These are phyloP conservation scores for Bisporella sp. DNA, from an alignment of 2,329 filamentous ascomycete genomes.

Conservation along the genomic window DNA sequence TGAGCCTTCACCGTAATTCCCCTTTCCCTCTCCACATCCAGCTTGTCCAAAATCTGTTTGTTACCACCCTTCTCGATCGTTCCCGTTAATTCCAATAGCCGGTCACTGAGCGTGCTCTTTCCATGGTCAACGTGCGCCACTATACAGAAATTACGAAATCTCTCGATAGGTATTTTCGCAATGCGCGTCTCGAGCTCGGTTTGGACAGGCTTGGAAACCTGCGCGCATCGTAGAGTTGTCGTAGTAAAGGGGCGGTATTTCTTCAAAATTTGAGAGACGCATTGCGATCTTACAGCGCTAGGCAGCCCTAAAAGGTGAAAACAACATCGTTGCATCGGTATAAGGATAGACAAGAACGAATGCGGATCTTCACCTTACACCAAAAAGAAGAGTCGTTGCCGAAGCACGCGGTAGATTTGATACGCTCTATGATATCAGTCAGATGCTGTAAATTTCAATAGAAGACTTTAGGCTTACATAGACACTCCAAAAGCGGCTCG, in stretches of 20 bases:
- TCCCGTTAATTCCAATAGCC: constrained; percentile 86
- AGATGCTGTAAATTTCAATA: too few relatives aligned
- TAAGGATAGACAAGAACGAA: constrained; percentile 5
- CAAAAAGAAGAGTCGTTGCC: neutral
- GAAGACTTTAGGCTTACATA: too few relatives aligned
- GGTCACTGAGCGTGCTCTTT: constrained; percentile 91
- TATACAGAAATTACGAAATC: constrained; percentile 94
- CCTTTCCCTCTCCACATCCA: constrained; percentile 91
- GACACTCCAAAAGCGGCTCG: too few relatives aligned
- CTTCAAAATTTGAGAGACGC: constrained; percentile 20
- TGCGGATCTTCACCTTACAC: neutral
- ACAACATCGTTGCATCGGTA: constrained; percentile 29
- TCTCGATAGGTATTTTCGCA: constrained; percentile 66
- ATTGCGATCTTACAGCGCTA: constrained; percentile 24
- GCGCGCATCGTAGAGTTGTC: constrained; percentile 20
- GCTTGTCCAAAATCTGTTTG: constrained; percentile 93
- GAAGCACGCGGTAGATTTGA: neutral
- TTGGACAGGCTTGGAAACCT: constrained; percentile 24
- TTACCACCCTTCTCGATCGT: constrained; percentile 82
- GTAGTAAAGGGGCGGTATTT: constrained; percentile 20
- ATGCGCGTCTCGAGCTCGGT: constrained; percentile 52
- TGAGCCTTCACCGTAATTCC: constrained; percentile 99
- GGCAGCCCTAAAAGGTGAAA: constrained; percentile 26
- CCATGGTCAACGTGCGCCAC: constrained; percentile 98
- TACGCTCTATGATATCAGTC: too few relatives aligned